phyloP scores from a whole-genome alignment of 495 filamentous ascomycete species.

The Trichoderma reesei region DNA sequence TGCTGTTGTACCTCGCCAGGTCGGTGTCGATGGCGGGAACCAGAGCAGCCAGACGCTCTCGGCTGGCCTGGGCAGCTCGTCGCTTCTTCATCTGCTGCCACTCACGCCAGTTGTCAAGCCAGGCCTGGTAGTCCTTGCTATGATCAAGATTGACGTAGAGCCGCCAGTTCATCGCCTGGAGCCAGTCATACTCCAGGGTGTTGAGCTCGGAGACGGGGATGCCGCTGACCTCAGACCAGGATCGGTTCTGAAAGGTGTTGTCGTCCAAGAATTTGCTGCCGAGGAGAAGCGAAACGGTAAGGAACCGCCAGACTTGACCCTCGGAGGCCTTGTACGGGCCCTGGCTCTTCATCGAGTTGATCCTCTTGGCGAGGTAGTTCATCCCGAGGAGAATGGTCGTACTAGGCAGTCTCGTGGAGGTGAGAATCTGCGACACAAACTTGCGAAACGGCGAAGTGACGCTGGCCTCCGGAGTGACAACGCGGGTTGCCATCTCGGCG shows the following conservation, averaged over 20 bases:
- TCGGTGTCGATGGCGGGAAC: conserved; percentile 62
- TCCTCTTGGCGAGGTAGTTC: conserved; percentile 75
- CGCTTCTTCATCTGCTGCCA: conserved; percentile 58
- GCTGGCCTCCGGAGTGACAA: conserved; percentile 56
- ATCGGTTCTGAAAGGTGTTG: conserved; percentile 98
- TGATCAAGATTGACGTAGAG: conserved; percentile 81
- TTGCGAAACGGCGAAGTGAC: conserved; percentile 79
- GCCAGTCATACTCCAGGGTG: conserved; percentile 84
- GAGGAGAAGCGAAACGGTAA: conserved; percentile 78
- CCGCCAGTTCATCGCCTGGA: conserved; percentile 72
- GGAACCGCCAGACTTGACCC: conserved; percentile 79
- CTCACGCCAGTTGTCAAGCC: conserved; percentile 74
- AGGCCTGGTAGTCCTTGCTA: conserved; percentile 71
- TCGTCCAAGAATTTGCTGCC: conserved; percentile 98
- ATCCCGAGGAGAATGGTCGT: conserved; percentile 91
- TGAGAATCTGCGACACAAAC: conserved; percentile 88
- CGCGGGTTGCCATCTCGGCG: conserved; percentile 78
- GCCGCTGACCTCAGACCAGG: conserved; percentile 95
- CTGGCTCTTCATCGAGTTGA: conserved; percentile 58
- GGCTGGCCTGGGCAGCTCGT: conserved; percentile 37
- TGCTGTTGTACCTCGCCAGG: conserved; percentile 26
- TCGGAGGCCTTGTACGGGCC: conserved; percentile 50
- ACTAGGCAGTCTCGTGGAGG: conserved; percentile 87
- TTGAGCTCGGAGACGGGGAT: conserved; percentile 85
- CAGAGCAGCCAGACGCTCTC: conserved; percentile 46